Evolutionary conservation across 176 grass and related monocot genomes (phyloP), one percentile per base, ranked within the genome.

Genomic region (Elymus sibiricus): DNA sequence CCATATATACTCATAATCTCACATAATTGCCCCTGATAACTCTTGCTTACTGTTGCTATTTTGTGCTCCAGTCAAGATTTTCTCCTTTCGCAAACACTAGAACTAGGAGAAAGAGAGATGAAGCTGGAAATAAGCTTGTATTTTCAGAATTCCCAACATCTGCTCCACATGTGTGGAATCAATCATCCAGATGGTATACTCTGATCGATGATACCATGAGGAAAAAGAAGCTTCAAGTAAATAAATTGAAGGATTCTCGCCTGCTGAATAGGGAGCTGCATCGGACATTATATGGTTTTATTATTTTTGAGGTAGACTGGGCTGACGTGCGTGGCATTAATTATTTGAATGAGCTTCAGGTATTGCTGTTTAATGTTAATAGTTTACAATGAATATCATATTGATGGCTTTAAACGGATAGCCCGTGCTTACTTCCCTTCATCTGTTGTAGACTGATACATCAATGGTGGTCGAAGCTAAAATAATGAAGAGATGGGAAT

Each of bases 271-370:
- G 89, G 82, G 92, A 98, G 82, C 87, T 96, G 27, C 94, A 96
- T 82, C 86, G 81, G 38, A 95, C 92, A 83, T 90, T 99, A 76
- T 90, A 94, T 91, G 97, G 97, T 81, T 96, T 94, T 88, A 99
- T 99, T 66, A 77, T 99, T 82, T 99, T 99, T 47, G 94, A 99
- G 84, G 88, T 99, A 64, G 90, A 92, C 65, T 99, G 94, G 97
- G 65, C 75, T 79, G 80, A 94, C 59, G 92, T 99, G 26, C 91
- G 94, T 63, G 94, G 94, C 43, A 94, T 99, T 55, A 99, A 99
- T 79, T 99, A 99, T 87, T 49, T 92, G 51, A 99, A 99, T 90
- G 97, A 96, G 86, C 97, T 99, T 88, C 97, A 99, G 94, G 94
- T 99, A 90, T 34, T 66, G 32, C 43, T 38, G 61, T 2, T 61